phyloP scores from a whole-genome alignment of 768 basidiomycete species.

The Leccinum olivaceopallidum region DNA sequence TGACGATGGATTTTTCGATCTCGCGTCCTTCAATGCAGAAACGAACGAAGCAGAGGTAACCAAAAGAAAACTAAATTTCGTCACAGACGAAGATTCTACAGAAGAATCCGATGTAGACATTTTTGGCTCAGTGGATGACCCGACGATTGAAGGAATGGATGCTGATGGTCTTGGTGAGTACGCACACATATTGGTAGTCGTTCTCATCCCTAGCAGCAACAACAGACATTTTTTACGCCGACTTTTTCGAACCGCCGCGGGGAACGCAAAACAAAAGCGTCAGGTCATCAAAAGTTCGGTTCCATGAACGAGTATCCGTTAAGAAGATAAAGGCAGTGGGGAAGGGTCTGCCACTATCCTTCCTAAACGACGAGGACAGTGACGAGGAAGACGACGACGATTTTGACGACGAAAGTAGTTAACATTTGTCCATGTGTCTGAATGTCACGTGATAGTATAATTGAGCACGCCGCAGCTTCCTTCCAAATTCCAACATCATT shows the following conservation, averaged over 20 bases:
- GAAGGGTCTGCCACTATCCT: constrained; percentile 56
- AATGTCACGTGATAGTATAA: constrained; percentile 15
- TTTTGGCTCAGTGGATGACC: constrained; percentile 59
- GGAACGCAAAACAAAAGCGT: constrained; percentile 17
- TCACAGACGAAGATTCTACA: constrained; percentile 48
- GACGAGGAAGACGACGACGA: constrained; percentile 43
- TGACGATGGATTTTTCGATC: constrained; percentile 89
- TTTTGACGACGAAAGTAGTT: constrained; percentile 27
- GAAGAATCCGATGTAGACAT: constrained; percentile 64
- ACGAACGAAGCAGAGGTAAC: constrained; percentile 72
- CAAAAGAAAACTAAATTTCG: constrained; percentile 57
- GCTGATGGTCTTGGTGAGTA: constrained; percentile 43
- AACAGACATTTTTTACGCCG: constrained; percentile 67
- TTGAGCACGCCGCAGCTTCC: background rate
- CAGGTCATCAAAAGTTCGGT: constrained; percentile 57
- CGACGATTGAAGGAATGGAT: constrained; percentile 42
- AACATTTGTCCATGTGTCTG: background rate
- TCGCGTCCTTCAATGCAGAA: constrained; percentile 85
- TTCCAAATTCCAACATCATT: background rate
- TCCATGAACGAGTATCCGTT: constrained; percentile 78
- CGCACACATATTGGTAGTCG: background rate
- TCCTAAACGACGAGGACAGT: constrained; percentile 35
- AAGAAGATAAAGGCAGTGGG: constrained; percentile 78
- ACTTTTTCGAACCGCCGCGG: constrained; percentile 77
- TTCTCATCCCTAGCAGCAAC: constrained; percentile 5